Base-by-base conservation (phyloP, 2,329 filamentous ascomycete genomes). In the Rhexocercosporidium sp. region DNA sequence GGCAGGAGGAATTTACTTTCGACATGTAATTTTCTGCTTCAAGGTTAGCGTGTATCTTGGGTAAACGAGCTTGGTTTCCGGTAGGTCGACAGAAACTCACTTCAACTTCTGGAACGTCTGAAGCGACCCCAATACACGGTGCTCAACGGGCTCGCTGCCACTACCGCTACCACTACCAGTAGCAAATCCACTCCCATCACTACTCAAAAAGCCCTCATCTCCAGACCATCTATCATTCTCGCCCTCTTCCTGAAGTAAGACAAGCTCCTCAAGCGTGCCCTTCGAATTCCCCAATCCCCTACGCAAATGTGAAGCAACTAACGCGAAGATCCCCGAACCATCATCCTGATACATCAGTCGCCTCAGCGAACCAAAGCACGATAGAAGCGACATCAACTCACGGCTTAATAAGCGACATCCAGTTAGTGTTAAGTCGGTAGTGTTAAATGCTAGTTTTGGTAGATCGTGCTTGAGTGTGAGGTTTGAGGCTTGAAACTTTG, bases 321-420 rank as follows among this genome's bases (percentile, higher is more conserved):
- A n/a, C 14, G 8, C 9, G 6, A 27, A 18, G 12, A 25, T 18
- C 2, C 18, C 16, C 14, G 39, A 18, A 20, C 4, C 9, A n/a
- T 8, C 27, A 31, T 47, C 18, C 4, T 46, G 8, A 20, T 25
- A 46, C 8, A 20, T 41, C 22, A 60, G 14, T 1, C 41, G 39
- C 14, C 22, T 60, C 57, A 60, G 41, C 39, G 37, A 60, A 46
- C 18, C 14, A 39, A 60, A 60, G 16, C 57, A 60, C 18, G 29
- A 18, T 18, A 60, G 27, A 11, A 60, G 31, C 16, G 27, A 29
- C 22, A 7, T 41, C 39, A 60, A 14, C 6, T 18, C 12, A 20
- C 5, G 14, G 3, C 39, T 14, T 18, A 4, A 3, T 6, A 60
- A n/a, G 25, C 22, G 22, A n/a, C 39, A 47, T 9, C 39, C 8